A percentile compares a stretch with the other conserved stretches of the same genome.
These are phyloP conservation scores for Monosporascus cannonballus DNA, from an alignment of 2,329 filamentous ascomycete species.

Conservation along the genomic window DNA sequence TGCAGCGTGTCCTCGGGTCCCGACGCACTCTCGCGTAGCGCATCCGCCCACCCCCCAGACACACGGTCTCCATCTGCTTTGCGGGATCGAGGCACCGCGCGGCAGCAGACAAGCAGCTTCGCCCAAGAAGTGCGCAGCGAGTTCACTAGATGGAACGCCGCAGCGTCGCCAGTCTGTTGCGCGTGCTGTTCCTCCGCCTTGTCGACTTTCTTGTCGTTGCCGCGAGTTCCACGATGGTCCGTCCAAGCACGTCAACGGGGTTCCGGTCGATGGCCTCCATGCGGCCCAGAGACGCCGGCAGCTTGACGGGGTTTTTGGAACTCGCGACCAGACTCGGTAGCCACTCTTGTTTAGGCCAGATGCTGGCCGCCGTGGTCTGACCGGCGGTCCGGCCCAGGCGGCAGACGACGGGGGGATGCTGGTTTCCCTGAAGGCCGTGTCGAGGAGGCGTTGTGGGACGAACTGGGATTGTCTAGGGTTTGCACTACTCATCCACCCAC, in stretches of 20 bases:
- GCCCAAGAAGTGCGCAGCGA: slow-evolving; percentile 10
- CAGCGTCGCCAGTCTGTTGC: not conserved
- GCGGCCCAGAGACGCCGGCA: slow-evolving; percentile 14
- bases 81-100: not conserved
- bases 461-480: slow-evolving; percentile 15
- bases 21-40: slow-evolving; percentile 10
- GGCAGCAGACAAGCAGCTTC: slow-evolving; percentile 6
- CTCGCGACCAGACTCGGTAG: slow-evolving; percentile 17
- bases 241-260: slow-evolving; percentile 11
- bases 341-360: slow-evolving; percentile 17
- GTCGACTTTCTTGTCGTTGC: not conserved
- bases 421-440: slow-evolving; percentile 10
- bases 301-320: slow-evolving; percentile 12
- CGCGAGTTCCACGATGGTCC: slow-evolving; percentile 11
- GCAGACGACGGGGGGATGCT: slow-evolving; percentile 8
- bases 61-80: slow-evolving; percentile 5
- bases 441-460: slow-evolving; percentile 14
- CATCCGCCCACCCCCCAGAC: slow-evolving; percentile 9
- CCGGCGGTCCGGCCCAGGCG: slow-evolving; percentile 17
- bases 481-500: too few relatives aligned
- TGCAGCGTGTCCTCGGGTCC: not conserved
- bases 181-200: not conserved
- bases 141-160: slow-evolving; percentile 14
- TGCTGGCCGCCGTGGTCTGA: slow-evolving; percentile 6
- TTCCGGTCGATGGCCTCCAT: slow-evolving; percentile 12